A percentile compares a stretch with the other conserved stretches of the same genome.
These are phyloP conservation scores for Tuber melanosporum DNA, from an alignment of 495 filamentous ascomycete species.

Conservation along the genomic window DNA sequence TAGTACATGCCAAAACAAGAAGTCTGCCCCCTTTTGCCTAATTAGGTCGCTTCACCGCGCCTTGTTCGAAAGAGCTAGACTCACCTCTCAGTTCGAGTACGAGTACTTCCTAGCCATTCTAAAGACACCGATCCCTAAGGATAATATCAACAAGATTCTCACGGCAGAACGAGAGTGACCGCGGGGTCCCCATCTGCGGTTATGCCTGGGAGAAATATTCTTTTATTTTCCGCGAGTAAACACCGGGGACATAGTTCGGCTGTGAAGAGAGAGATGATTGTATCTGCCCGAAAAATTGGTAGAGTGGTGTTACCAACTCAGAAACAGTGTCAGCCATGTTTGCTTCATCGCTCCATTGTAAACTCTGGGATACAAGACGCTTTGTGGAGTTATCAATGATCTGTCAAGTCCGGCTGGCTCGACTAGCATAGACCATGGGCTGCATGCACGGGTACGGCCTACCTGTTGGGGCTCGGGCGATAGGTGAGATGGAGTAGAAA, in stretches of 20 bases:
- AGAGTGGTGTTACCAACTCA: not conserved
- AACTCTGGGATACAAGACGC: not conserved
- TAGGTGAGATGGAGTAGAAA: not conserved
- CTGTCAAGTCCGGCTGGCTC: not conserved
- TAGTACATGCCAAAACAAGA: not conserved
- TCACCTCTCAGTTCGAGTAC: not conserved
- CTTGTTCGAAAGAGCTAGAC: not conserved
- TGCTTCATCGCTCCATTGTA: not conserved
- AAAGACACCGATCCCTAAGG: not conserved
- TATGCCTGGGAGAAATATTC: not conserved
- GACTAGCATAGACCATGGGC: not conserved
- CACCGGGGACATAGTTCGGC: not conserved
- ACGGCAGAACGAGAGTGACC: not conserved
- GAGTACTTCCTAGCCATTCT: not conserved
- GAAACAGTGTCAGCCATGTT: not conserved
- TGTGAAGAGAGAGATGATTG: not conserved
- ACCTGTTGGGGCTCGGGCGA: not conserved
- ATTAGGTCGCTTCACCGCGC: not conserved
- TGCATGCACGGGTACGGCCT: not conserved
- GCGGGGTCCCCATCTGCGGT: not conserved
- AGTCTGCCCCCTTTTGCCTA: not conserved
- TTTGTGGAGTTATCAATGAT: not conserved
- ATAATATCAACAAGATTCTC: not conserved
- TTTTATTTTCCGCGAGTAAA: not conserved
- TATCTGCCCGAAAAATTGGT: not conserved